Percentiles rank a stretch among this genome's conserved stretches.
These are phyloP conservation scores for Leishmania tarentolae DNA, from an alignment of 208 protist species.

Conservation along the genomic window DNA sequence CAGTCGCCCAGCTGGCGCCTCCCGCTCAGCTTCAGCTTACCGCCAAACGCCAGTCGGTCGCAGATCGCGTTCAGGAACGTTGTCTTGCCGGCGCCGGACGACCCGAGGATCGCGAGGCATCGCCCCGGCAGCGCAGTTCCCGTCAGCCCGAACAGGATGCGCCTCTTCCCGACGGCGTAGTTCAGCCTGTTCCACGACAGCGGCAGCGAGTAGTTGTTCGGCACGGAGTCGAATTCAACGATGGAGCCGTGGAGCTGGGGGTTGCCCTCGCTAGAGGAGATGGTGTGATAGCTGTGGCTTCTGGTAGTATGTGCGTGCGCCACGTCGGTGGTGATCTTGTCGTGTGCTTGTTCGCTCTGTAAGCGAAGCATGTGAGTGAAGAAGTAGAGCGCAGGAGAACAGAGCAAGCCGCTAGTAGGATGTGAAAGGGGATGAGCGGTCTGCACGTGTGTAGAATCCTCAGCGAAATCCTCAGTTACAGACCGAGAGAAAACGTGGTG, in stretches of 20 bases:
- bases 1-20: conserved; percentile 68
- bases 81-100: conserved; percentile 84
- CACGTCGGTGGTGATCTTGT: not conserved
- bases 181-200: conserved; percentile 77
- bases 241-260: conserved; percentile 43
- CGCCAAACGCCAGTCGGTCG: conserved; percentile 52
- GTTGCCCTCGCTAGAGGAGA: conserved; percentile 19
- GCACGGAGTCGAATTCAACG: conserved; percentile 46
- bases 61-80: conserved; percentile 71
- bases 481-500: not conserved
- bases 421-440: not conserved
- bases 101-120: conserved; percentile 83
- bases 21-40: conserved; percentile 51
- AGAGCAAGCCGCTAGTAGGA: not conserved
- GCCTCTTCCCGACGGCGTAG: conserved; percentile 49
- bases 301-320: not conserved
- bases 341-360: not conserved
- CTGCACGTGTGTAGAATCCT: not conserved
- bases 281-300: not conserved
- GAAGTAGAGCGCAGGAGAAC: not conserved
- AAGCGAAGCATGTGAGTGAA: not conserved
- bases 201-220: conserved; percentile 50
- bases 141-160: conserved; percentile 69
- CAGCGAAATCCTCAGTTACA: not conserved
- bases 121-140: conserved; percentile 74